These are phyloP conservation scores for Talaromyces rugulosus DNA, from an alignment of 2,329 filamentous ascomycete genomes.

Conservation along the genomic window DNA sequence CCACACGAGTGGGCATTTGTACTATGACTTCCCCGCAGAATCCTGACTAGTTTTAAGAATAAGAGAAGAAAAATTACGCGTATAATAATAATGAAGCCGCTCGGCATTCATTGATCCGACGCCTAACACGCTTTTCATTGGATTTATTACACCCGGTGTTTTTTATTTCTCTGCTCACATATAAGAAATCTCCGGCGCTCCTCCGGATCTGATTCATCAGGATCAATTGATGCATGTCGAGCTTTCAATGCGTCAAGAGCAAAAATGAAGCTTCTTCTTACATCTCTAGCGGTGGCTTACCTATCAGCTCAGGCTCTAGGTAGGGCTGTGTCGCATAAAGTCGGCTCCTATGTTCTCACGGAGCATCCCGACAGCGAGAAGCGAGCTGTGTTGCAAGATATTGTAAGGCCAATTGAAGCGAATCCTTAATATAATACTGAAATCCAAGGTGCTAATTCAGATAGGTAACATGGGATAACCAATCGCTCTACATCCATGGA, in stretches of 20 bases:
- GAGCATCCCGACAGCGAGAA: constrained; percentile 36
- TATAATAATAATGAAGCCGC: not conserved
- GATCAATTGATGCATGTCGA: not conserved
- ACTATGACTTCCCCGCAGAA: not conserved
- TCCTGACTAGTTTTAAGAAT: not conserved
- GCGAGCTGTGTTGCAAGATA: constrained; percentile 51
- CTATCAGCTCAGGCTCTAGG: constrained; percentile 45
- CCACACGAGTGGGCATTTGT: not conserved
- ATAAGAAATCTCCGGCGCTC: not conserved
- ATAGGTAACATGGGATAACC: constrained; percentile 65
- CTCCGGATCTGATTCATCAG: not conserved
- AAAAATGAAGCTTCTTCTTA: constrained; percentile 36
- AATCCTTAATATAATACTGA: not conserved
- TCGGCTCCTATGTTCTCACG: constrained; percentile 45
- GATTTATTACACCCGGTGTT: not conserved
- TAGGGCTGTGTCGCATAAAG: constrained; percentile 47
- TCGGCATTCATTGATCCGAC: not conserved
- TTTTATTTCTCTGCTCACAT: not conserved
- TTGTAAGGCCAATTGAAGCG: constrained; percentile 39
- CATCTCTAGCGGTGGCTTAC: constrained; percentile 27
- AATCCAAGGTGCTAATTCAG: not conserved
- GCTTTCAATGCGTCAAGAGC: not conserved
- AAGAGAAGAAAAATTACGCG: not conserved
- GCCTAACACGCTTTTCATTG: not conserved
- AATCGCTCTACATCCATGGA: constrained; percentile 66